Conservation (phyloP, 768 basidiomycete species). For the Leucocoprinus birnbaumii region DNA sequence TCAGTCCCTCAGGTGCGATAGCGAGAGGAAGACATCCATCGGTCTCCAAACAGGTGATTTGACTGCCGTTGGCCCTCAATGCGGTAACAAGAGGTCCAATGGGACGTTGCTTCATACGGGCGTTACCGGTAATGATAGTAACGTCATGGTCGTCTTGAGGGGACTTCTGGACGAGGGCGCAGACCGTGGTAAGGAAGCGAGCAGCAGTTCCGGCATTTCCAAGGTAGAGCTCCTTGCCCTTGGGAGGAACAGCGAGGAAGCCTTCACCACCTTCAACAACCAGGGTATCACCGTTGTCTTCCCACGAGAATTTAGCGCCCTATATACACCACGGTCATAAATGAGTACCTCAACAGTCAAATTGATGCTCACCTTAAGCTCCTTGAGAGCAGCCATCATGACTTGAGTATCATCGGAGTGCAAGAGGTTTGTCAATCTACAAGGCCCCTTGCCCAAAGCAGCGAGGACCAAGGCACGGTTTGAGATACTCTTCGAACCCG, state of each 20-base stretch:
- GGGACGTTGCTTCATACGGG: conserved; percentile 98
- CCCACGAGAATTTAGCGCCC: conserved; percentile 94
- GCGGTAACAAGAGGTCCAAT: conserved; percentile 95
- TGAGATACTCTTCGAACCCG: conserved; percentile 95
- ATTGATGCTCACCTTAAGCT: conserved; percentile 64
- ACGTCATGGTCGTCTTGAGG: conserved; percentile 34
- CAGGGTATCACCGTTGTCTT: conserved; percentile 94
- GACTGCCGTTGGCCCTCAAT: conserved; percentile 74
- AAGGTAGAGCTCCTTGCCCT: conserved; percentile 89
- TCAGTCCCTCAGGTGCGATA: conserved; percentile 79
- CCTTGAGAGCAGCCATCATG: conserved; percentile 93
- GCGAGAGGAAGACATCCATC: conserved; percentile 86
- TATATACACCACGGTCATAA: conserved; percentile 25
- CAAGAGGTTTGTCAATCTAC: conserved; percentile 83
- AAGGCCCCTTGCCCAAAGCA: conserved; percentile 85
- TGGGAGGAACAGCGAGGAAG: conserved; percentile 67
- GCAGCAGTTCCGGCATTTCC: conserved; percentile 98
- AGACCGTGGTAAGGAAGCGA: conserved; percentile 95
- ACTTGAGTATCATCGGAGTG: conserved; percentile 99
- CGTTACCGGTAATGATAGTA: conserved; percentile 94
- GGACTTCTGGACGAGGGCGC: conserved; percentile 71
- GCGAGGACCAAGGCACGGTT: conserved; percentile 94
- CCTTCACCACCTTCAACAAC: conserved; percentile 89
- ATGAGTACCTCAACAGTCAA: conserved; percentile 1
- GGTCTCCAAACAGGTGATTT: conserved; percentile 75